A percentile compares a stretch with the other conserved stretches of the same genome.
Evolutionary conservation across 2,329 filamentous ascomycete genomes (phyloP).

Genomic region (Ascochyta pisi): DNA sequence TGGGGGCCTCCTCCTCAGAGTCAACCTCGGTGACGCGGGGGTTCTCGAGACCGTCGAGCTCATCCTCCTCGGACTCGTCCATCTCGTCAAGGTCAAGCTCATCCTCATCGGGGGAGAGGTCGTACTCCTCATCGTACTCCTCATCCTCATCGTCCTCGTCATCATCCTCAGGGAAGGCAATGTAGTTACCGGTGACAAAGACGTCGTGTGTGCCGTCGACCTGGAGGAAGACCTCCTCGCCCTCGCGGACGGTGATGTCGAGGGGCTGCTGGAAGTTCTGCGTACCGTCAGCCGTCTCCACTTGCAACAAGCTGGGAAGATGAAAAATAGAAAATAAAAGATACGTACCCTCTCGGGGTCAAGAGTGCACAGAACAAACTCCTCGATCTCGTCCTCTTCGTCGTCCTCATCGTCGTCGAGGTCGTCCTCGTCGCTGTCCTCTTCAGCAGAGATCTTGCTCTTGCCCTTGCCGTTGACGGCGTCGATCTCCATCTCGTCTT

Average conservation of each 20-base stretch:
- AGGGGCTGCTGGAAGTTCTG: constrained; percentile 95
- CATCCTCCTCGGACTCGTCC: constrained; percentile 57
- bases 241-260: constrained; percentile 88
- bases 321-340: constrained; percentile 4
- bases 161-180: constrained; percentile 70
- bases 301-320: constrained; percentile 31
- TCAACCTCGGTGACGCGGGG: constrained; percentile 85
- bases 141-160: constrained; percentile 68
- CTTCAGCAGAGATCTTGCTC: constrained; percentile 72
- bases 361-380: constrained; percentile 94
- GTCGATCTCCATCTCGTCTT: constrained; percentile 78
- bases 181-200: constrained; percentile 95
- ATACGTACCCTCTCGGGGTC: constrained; percentile 83
- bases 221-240: constrained; percentile 90
- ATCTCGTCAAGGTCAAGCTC: constrained; percentile 66
- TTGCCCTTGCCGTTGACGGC: constrained; percentile 59
- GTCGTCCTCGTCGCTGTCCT: constrained; percentile 64
- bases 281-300: constrained; percentile 37
- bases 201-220: constrained; percentile 89
- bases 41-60: constrained; percentile 69
- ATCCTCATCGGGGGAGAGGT: constrained; percentile 79
- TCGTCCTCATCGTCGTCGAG: constrained; percentile 44
- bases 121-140: constrained; percentile 69
- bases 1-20: constrained; percentile 71
- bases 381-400: constrained; percentile 70